phyloP scores from a whole-genome alignment of 202 grass and related monocot species.

The Schoenoplectus tabernaemontani region DNA sequence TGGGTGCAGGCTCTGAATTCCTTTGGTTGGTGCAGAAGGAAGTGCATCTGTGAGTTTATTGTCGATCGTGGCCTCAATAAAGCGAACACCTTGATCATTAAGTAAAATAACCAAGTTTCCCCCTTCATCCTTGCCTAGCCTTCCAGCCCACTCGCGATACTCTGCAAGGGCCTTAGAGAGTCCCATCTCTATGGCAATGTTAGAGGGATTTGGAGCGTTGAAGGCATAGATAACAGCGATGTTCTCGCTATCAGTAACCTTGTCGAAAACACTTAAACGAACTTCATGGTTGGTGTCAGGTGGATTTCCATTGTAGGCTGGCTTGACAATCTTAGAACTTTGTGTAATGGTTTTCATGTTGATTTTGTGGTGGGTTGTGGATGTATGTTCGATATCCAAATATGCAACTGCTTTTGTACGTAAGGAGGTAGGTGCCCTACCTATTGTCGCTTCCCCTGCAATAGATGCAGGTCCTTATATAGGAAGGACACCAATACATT shows the following conservation, averaged over 20 bases:
- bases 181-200: constrained; percentile 29
- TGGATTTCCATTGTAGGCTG: neutral
- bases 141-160: constrained; percentile 48
- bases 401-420: neutral
- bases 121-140: constrained; percentile 21
- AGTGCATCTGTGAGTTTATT: constrained; percentile 18
- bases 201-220: constrained; percentile 43
- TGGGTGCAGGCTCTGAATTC: neutral
- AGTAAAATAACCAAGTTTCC: constrained; percentile 34
- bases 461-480: neutral
- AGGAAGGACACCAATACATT: too few relatives aligned
- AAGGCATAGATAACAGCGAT: constrained; percentile 62
- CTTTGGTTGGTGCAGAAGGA: neutral
- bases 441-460: neutral
- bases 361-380: neutral
- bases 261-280: constrained; percentile 53
- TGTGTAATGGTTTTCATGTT: constrained; percentile 43
- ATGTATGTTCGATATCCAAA: neutral
- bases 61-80: constrained; percentile 43
- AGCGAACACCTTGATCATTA: constrained; percentile 33
- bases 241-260: constrained; percentile 37
- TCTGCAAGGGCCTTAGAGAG: constrained; percentile 33
- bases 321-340: constrained; percentile 47
- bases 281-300: neutral
- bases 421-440: neutral